phyloP scores from a whole-genome alignment of 805 yeast genomes.

The Candida germanica region DNA sequence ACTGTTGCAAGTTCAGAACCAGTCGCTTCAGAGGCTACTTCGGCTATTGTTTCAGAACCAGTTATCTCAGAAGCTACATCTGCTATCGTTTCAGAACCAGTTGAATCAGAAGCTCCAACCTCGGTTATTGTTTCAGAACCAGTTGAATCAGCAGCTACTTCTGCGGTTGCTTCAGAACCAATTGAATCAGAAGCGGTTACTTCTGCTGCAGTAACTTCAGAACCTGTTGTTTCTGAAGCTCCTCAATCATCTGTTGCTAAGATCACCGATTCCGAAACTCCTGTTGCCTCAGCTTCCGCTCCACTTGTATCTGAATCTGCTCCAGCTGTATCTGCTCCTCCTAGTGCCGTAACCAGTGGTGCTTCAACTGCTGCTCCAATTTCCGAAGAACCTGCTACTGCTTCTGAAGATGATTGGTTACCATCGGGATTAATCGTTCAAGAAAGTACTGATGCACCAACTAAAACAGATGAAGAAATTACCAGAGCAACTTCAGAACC shows the following conservation, averaged over 20 bases:
- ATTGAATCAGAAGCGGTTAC: conserved; percentile 1
- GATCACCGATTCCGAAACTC: neutral
- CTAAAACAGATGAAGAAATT: conserved; percentile 29
- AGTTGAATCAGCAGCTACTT: conserved; percentile 3
- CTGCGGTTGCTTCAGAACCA: neutral
- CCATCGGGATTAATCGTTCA: conserved; percentile 33
- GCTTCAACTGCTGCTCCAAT: conserved; percentile 6
- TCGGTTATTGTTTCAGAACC: conserved; percentile 4
- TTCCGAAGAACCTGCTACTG: conserved; percentile 4
- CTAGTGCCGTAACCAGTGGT: neutral
- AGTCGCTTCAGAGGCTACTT: neutral
- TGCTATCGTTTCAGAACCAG: conserved; percentile 2
- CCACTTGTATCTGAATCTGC: conserved; percentile 4
- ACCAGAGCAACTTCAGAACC: conserved; percentile 29
- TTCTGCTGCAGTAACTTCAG: conserved; percentile 2
- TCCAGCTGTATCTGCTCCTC: neutral
- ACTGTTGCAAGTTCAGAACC: conserved; percentile 1
- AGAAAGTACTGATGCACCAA: conserved; percentile 15
- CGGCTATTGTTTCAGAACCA: conserved; percentile 3
- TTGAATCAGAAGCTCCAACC: conserved; percentile 2
- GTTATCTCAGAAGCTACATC: conserved; percentile 3
- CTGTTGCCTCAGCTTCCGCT: neutral
- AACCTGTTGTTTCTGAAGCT: conserved; percentile 2
- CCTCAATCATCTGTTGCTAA: conserved; percentile 2
- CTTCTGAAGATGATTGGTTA: conserved; percentile 28